These are phyloP conservation scores for Ceratocystis cubensis DNA, from an alignment of 2,329 filamentous ascomycete genomes.

Conservation along the genomic window DNA sequence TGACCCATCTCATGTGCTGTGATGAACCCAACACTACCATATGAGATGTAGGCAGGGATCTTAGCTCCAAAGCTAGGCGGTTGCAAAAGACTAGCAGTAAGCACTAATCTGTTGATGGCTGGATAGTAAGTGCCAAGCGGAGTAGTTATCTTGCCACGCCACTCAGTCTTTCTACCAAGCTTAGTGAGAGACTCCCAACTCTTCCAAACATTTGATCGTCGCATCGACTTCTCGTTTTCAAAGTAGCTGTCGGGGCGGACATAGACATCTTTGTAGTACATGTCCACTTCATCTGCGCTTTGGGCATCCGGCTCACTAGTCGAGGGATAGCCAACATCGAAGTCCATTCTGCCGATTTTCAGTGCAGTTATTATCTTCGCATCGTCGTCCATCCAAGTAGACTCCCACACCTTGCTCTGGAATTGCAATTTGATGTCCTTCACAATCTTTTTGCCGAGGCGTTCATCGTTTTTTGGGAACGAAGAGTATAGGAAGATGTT, in stretches of 20 bases:
- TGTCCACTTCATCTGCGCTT: conserved; percentile 42
- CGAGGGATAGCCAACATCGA: conserved; percentile 56
- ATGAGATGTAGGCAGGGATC: conserved; percentile 52
- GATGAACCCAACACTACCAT: conserved; percentile 54
- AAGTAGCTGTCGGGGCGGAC: conserved; percentile 43
- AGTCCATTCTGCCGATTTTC: conserved; percentile 53
- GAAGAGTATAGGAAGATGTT: conserved; percentile 58
- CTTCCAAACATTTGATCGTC: conserved; percentile 34
- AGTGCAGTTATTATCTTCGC: conserved; percentile 47
- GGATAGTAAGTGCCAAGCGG: conserved; percentile 57
- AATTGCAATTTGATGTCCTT: conserved; percentile 57
- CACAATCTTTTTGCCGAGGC: conserved; percentile 52
- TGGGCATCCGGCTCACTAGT: conserved; percentile 43
- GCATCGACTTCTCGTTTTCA: conserved; percentile 41
- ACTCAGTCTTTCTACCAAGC: conserved; percentile 47
- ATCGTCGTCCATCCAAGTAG: conserved; percentile 52
- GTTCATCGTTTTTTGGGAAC: conserved; percentile 46
- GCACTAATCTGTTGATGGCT: conserved; percentile 54
- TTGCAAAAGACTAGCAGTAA: conserved; percentile 59
- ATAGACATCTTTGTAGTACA: conserved; percentile 44
- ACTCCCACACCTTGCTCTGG: conserved; percentile 42
- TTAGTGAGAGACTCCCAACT: conserved; percentile 48
- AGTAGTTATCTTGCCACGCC: conserved; percentile 47
- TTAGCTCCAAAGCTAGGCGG: conserved; percentile 51
- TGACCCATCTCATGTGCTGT: conserved; percentile 59